These are phyloP conservation scores for Colletotrichum orchidophilum DNA, from an alignment of 2,329 filamentous ascomycete genomes.

Conservation along the genomic window DNA sequence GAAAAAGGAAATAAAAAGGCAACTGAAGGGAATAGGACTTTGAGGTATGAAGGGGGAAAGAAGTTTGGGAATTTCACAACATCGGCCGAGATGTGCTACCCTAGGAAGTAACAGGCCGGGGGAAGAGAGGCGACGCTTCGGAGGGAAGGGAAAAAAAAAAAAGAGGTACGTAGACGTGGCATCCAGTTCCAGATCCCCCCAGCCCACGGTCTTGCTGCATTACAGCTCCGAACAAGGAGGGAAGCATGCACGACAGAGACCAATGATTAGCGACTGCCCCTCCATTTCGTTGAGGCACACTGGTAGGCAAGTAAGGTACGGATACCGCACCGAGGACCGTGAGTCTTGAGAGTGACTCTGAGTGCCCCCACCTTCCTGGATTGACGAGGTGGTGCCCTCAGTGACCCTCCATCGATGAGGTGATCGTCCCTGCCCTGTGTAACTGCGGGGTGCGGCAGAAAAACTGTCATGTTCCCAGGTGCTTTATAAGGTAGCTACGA, in stretches of 20 bases:
- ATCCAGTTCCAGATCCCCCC: not conserved
- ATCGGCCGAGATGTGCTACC: not conserved
- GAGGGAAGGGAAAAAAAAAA: too few relatives aligned
- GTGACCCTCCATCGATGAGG: not conserved
- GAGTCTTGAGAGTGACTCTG: not conserved
- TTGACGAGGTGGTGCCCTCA: not conserved
- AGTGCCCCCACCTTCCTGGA: not conserved
- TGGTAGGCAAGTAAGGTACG: not conserved
- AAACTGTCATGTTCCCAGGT: not conserved
- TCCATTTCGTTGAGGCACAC: slow-evolving; percentile 1
- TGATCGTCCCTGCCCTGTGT: not conserved
- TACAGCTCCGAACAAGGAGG: slow-evolving; percentile 13
- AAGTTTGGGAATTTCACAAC: slow-evolving; percentile 4
- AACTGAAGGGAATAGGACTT: not conserved
- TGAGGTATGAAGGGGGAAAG: not conserved
- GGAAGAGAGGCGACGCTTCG: not conserved
- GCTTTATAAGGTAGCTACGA: not conserved
- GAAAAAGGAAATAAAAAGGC: not conserved
- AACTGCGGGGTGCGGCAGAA: slow-evolving; percentile 10
- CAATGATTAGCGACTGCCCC: slow-evolving; percentile 13
- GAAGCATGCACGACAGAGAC: not conserved
- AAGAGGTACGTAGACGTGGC: not conserved
- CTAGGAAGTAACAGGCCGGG: not conserved
- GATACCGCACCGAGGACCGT: not conserved
- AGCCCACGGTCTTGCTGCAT: not conserved